Conservation (phyloP, 148 eudicot species). For the Amaranthus hypochondriacus region DNA sequence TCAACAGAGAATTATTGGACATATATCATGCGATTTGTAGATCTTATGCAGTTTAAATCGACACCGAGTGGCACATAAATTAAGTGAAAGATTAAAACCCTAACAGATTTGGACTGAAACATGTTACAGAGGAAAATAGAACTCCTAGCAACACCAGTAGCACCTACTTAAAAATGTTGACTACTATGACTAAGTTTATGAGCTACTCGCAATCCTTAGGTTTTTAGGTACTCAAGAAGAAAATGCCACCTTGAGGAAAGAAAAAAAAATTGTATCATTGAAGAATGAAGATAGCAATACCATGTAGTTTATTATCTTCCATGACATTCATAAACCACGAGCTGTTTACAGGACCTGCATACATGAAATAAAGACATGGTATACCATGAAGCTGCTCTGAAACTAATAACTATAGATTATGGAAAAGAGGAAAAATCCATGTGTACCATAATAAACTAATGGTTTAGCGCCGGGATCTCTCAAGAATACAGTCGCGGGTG, state of each 20-base stretch:
- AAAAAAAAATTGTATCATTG: not conserved
- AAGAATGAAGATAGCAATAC: slow-evolving; percentile 34
- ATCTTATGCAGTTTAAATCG: not conserved
- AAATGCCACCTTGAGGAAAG: not conserved
- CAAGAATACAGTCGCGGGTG: slow-evolving; percentile 79
- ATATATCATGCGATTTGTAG: not conserved
- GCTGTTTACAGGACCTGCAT: slow-evolving; percentile 68
- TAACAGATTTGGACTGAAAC: not conserved
- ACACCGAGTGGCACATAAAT: not conserved
- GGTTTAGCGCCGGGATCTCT: slow-evolving; percentile 87
- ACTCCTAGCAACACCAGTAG: not conserved
- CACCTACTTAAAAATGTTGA: not conserved
- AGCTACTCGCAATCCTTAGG: not conserved
- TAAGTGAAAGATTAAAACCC: not conserved
- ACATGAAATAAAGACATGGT: slow-evolving; percentile 3
- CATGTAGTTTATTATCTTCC: slow-evolving; percentile 87
- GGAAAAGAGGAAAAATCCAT: not conserved
- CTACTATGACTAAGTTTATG: not conserved
- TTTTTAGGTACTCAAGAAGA: not conserved
- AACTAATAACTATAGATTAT: not conserved
- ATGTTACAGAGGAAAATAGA: not conserved
- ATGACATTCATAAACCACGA: slow-evolving; percentile 60
- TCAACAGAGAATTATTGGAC: not conserved
- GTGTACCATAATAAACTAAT: slow-evolving; percentile 66
- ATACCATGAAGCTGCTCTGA: not conserved